These are phyloP conservation scores for Aspergillus incahuasiensis DNA, from an alignment of 495 filamentous ascomycete species.

Conservation along the genomic window DNA sequence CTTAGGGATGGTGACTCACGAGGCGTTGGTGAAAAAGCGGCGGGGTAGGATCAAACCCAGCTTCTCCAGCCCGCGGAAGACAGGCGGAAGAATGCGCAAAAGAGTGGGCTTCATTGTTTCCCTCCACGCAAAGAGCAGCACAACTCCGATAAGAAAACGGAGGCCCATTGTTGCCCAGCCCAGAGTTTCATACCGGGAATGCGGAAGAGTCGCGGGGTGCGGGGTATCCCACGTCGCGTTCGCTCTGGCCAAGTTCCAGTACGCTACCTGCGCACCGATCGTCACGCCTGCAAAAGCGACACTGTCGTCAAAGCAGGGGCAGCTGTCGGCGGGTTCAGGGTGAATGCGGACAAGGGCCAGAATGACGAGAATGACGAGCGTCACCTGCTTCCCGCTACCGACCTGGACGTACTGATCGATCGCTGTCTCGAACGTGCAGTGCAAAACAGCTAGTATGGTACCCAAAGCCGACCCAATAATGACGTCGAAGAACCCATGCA, in stretches of 20 bases:
- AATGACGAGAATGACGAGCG: slow-evolving; percentile 58
- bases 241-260: slow-evolving; percentile 69
- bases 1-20: slow-evolving; percentile 41
- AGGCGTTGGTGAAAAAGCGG: slow-evolving; percentile 83
- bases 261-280: slow-evolving; percentile 72
- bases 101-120: slow-evolving; percentile 80
- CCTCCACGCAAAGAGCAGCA: slow-evolving; percentile 83
- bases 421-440: slow-evolving; percentile 63
- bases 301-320: slow-evolving; percentile 95
- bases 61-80: slow-evolving; percentile 82
- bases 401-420: slow-evolving; percentile 61
- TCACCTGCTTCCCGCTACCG: slow-evolving; percentile 48
- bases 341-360: slow-evolving; percentile 79
- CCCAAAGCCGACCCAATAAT: slow-evolving; percentile 73
- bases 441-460: slow-evolving; percentile 58
- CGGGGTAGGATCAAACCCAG: slow-evolving; percentile 73
- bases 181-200: slow-evolving; percentile 55
- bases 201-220: slow-evolving; percentile 56
- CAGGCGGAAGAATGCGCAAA: slow-evolving; percentile 69
- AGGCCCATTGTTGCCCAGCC: slow-evolving; percentile 56
- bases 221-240: slow-evolving; percentile 51
- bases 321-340: slow-evolving; percentile 94
- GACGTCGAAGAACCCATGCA: slow-evolving; percentile 96
- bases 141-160: slow-evolving; percentile 72
- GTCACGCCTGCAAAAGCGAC: slow-evolving; percentile 88